Base-by-base conservation (phyloP, 148 eudicot genomes). In the Vaccinium myrtillus region DNA sequence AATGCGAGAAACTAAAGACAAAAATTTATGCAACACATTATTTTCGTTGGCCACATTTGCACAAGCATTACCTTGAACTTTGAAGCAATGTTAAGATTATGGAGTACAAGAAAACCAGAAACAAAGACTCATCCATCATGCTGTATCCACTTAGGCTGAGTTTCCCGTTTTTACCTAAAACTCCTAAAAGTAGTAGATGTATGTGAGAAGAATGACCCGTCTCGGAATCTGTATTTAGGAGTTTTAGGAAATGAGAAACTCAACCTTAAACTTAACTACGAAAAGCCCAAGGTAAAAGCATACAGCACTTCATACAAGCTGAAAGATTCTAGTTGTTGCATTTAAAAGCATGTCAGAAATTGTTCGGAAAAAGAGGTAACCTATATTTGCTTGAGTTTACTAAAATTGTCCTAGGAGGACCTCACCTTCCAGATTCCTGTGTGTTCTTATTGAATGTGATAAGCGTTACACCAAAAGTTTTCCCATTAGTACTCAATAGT, bases 1-100 rank as follows among this genome's bases (percentile, higher is more conserved):
- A 85, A 96, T 89, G 25, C 99, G 97, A 82, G 92, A 82, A 79
- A 93, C 99, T 96, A 80, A 16, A 48, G n/a, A 69, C 73, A 67
- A 15, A 27, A 25, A 65, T 59, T n/a, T n/a, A n/a, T n/a, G 69
- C 69, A 63, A 67, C 0, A 13, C 13, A 67, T 67, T 4, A 67
- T 67, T 67, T 25, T 3, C 16, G 12, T 67, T 67, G 67, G 75
- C 48, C 43, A 84, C 77, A 78, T 21, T 19, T 36, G 30, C 51
- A 73, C 63, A 69, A 61, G 51, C 25, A 30, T 73, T 50, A 83
- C 74, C 18, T 27, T 12, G 14, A 54, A n/a, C 30, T 30, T 30
- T 30, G 30, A 30, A 30, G 18, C 15, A 30, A 13, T 32, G 30
- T 27, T 14, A 75, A 63, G 61, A 49, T 49, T 23, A 5, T 49